A percentile compares a stretch with the other conserved stretches of the same genome.
Evolutionary conservation across 805 yeast species (phyloP).

Genomic region (Pichia rugopelliculosa): DNA sequence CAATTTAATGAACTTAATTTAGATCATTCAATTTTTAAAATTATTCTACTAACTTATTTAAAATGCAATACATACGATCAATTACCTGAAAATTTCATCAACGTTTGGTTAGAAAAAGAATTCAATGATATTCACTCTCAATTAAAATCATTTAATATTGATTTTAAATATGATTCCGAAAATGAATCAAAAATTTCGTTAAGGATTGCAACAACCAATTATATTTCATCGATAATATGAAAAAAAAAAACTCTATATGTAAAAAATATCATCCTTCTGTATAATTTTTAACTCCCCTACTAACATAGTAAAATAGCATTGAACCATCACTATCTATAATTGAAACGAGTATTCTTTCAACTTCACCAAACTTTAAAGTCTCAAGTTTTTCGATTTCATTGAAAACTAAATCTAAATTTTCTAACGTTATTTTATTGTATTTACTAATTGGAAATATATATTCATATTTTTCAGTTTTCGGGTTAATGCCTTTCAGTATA

Average conservation of each 20-base stretch:
- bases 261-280: not conserved
- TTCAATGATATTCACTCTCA: conserved; percentile 24
- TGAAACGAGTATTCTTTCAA: conserved; percentile 44
- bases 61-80: conserved; percentile 19
- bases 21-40: conserved; percentile 25
- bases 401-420: conserved; percentile 36
- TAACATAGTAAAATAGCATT: conserved; percentile 58
- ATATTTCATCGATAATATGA: not conserved
- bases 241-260: not conserved
- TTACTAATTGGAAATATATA: conserved; percentile 33
- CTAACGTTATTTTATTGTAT: conserved; percentile 29
- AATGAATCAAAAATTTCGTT: not conserved
- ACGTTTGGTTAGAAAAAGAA: conserved; percentile 27
- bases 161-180: not conserved
- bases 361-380: conserved; percentile 19
- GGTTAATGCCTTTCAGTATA: conserved; percentile 8
- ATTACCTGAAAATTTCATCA: conserved; percentile 37
- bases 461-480: conserved; percentile 8
- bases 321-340: conserved; percentile 62
- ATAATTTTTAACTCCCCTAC: conserved; percentile 49
- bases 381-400: conserved; percentile 14
- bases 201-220: conserved; percentile 1
- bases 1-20: not conserved
- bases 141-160: not conserved
- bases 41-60: conserved; percentile 35